Base-by-base conservation (phyloP, 1,284 basidiomycete genomes). In the Rhodotorula mucilaginosa region DNA sequence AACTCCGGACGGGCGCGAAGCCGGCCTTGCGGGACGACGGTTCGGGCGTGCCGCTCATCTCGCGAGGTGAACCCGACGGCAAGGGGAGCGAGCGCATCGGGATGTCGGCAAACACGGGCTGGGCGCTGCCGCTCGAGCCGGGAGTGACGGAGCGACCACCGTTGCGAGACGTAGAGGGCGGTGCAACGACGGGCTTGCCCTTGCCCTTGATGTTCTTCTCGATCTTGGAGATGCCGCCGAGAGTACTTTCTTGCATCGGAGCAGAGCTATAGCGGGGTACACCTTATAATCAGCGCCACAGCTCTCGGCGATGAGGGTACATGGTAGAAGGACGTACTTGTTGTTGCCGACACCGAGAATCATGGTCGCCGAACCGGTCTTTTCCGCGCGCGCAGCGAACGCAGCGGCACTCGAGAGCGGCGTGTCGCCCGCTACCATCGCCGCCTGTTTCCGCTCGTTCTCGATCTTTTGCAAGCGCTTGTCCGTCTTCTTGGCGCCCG, bases 401-500 rank as follows among this genome's bases (percentile, higher is more conserved):
- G 93, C 93, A 73, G 86, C 87, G 74, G 89, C 92, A 90, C 96
- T 96, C 79, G 91, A 93, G 62, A 93, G 82, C 5, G 94, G 93
- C 13, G 93, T 97, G 82, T 97, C 94, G 5, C 92, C 91, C 75
- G 92, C 92, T 13, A 86, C 87, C 93, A 96, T 97, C 18, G 92
- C 89, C 76, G 88, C 87, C 91, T 65, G 87, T 84, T 95, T 96
- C 81, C 90, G 88, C 84, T 97, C 94, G 79, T 97, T 92, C 31
- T 89, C 91, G 75, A 97, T 95, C 84, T 91, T 93, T 86, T 93
- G 92, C 78, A 97, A 79, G 74, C 91, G 85, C 82, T 96, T 96
- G 84, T 96, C 93, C 49, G 90, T 93, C 86, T 97, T 97, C 87
- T 91, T 91, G 83, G 89, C 90, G 8, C 94, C 94, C 1, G 89